phyloP scores from a whole-genome alignment of 441 rosid genomes.

The Erysimum cheiri region DNA sequence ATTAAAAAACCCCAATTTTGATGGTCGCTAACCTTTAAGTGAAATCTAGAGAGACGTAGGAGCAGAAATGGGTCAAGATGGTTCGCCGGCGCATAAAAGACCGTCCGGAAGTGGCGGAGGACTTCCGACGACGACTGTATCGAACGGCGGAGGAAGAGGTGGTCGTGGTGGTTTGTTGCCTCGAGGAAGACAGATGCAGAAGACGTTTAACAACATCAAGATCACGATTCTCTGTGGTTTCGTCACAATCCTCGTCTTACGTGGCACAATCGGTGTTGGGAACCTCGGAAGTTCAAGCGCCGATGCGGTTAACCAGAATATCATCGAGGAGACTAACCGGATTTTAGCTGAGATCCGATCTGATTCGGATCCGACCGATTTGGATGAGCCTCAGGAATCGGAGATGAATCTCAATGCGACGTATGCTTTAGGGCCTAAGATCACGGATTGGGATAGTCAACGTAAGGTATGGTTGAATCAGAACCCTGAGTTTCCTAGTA shows the following conservation, averaged over 20 bases:
- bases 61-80: constrained; percentile 44
- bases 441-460: constrained; percentile 72
- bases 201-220: constrained; percentile 95
- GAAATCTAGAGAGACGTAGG: constrained; percentile 16
- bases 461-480: constrained; percentile 80
- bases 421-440: constrained; percentile 79
- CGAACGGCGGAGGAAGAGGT: constrained; percentile 43
- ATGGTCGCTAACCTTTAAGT: constrained; percentile 28
- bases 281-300: constrained; percentile 77
- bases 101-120: constrained; percentile 47
- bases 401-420: constrained; percentile 66
- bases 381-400: constrained; percentile 52
- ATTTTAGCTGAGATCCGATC: constrained; percentile 91
- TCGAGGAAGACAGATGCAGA: constrained; percentile 90
- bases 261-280: constrained; percentile 87
- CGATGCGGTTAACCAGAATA: constrained; percentile 77
- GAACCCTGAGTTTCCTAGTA: constrained; percentile 81
- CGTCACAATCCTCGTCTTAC: constrained; percentile 90
- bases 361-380: constrained; percentile 61
- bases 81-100: constrained; percentile 49
- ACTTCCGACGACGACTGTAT: constrained; percentile 39
- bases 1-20: neutral
- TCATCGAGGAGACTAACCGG: constrained; percentile 86
- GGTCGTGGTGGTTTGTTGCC: constrained; percentile 49
- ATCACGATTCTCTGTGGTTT: constrained; percentile 96